Percentiles rank a stretch among this genome's conserved stretches.
phyloP scores from a whole-genome alignment of 768 basidiomycete genomes.

The Suillus luteus region DNA sequence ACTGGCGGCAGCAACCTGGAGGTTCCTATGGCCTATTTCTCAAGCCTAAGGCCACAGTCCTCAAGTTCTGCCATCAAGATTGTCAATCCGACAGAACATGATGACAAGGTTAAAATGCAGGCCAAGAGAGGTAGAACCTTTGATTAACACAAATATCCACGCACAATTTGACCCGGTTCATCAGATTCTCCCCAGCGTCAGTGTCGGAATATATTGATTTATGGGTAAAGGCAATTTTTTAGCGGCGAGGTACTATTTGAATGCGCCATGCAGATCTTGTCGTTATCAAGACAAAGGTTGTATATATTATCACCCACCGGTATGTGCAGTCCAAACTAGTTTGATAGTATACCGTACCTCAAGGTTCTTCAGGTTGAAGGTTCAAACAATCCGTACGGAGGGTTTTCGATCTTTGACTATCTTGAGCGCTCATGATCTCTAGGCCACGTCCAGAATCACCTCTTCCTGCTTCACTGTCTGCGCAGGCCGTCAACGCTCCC shows the following conservation, averaged over 20 bases:
- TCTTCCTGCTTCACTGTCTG: slow-evolving; percentile 43
- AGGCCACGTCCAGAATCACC: slow-evolving; percentile 51
- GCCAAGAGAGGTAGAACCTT: slow-evolving; percentile 56
- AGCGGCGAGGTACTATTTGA: slow-evolving; percentile 1
- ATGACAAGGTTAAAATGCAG: slow-evolving; percentile 43
- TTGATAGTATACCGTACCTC: background rate
- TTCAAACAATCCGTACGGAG: slow-evolving; percentile 30
- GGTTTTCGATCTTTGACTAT: background rate
- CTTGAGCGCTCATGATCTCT: slow-evolving; percentile 7
- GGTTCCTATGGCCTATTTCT: slow-evolving; percentile 66
- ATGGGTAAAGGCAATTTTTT: slow-evolving; percentile 60
- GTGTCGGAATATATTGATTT: slow-evolving; percentile 89
- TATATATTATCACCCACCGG: slow-evolving; percentile 78
- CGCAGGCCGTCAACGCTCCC: slow-evolving; percentile 79
- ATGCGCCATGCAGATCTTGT: slow-evolving; percentile 58
- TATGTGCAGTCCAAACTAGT: slow-evolving; percentile 29
- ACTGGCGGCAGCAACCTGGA: slow-evolving; percentile 1
- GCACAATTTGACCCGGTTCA: slow-evolving; percentile 13
- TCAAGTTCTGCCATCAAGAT: slow-evolving; percentile 70
- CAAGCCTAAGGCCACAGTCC: slow-evolving; percentile 60
- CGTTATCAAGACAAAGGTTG: slow-evolving; percentile 88
- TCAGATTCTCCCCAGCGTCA: slow-evolving; percentile 73
- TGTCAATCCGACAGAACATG: slow-evolving; percentile 54
- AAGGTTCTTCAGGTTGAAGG: slow-evolving; percentile 20
- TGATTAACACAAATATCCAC: slow-evolving; percentile 13